Evolutionary conservation across 1,284 basidiomycete genomes (phyloP).

Genomic region (Rhodotorula mucilaginosa): DNA sequence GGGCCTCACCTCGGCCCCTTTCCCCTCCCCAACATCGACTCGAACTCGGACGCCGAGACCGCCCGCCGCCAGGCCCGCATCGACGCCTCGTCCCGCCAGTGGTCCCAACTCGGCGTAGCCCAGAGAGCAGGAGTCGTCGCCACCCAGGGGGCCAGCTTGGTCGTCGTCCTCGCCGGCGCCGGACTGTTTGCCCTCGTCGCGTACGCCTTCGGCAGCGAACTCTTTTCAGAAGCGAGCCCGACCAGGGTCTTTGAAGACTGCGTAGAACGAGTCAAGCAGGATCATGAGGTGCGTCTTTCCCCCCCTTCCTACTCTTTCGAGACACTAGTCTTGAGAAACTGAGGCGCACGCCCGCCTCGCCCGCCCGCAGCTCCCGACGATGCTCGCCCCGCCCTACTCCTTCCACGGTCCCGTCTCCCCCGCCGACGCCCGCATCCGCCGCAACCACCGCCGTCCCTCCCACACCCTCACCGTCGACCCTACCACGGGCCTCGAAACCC

Average conservation of each 20-base stretch:
- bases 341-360: too few species aligned
- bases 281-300: conserved; percentile 27
- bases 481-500: conserved; percentile 22
- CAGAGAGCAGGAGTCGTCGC: conserved; percentile 9
- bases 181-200: conserved; percentile 18
- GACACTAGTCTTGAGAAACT: neutral
- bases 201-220: conserved; percentile 32
- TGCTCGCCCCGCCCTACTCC: conserved; percentile 28
- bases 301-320: too few species aligned
- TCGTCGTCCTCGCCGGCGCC: conserved; percentile 35
- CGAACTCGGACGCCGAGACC: too few species aligned
- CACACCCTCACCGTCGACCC: conserved; percentile 27
- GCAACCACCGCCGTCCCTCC: conserved; percentile 27
- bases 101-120: conserved; percentile 9
- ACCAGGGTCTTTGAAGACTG: conserved; percentile 40
- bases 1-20: conserved; percentile 29
- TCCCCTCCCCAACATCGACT: conserved; percentile 20
- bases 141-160: conserved; percentile 20
- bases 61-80: conserved; percentile 2
- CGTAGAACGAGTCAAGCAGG: conserved; percentile 28
- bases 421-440: conserved; percentile 14
- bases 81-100: conserved; percentile 10
- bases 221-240: conserved; percentile 30
- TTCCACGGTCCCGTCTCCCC: conserved; percentile 33
- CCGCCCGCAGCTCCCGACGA: conserved; percentile 13